Base-by-base conservation (phyloP, 345 rosid species). In the Hibiscus mutabilis region DNA sequence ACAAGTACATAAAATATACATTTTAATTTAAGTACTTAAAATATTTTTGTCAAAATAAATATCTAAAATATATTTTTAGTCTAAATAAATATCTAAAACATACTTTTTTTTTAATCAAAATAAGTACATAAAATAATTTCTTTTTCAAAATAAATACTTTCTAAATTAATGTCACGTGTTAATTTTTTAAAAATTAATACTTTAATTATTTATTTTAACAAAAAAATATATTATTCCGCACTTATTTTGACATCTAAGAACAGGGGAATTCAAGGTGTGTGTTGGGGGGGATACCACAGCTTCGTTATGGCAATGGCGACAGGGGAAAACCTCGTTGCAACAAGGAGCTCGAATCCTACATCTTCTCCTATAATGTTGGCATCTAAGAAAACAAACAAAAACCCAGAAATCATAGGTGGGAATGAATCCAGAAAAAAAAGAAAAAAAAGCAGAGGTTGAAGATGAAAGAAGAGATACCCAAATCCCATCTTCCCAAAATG, bases 221-320 rank as follows among this genome's bases (percentile, higher is more conserved):
- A 35, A 37, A 37, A 35, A 37, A 37, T 6, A 7, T 8, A 37
- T 27, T n/a, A n/a, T n/a, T n/a, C n/a, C n/a, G n/a, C n/a, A n/a
- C n/a, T n/a, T n/a, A n/a, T n/a, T n/a, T n/a, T n/a, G n/a, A n/a
- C n/a, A n/a, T n/a, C n/a, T n/a, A n/a, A n/a, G n/a, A n/a, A 51
- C 37, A 65, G 19, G 56, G 44, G 22, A 62, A 75, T 46, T 5
- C 5, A 68, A 68, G 15, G n/a, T n/a, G n/a, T n/a, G n/a, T n/a
- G n/a, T n/a, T n/a, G 16, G 7, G 13, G 25, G 22, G 6, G 0
- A 33, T 86, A 94, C 98, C 79, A 84, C 75, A 53, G 85, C 86
- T 79, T 92, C 97, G 73, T 92, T 92, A 82, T 94, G 98, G 79
- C 98, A 94, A 85, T 92, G 98, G 68, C 98, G 95, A 81, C 97